phyloP scores from a whole-genome alignment of 2,329 filamentous ascomycete genomes.

The Fusarium guadeloupense region DNA sequence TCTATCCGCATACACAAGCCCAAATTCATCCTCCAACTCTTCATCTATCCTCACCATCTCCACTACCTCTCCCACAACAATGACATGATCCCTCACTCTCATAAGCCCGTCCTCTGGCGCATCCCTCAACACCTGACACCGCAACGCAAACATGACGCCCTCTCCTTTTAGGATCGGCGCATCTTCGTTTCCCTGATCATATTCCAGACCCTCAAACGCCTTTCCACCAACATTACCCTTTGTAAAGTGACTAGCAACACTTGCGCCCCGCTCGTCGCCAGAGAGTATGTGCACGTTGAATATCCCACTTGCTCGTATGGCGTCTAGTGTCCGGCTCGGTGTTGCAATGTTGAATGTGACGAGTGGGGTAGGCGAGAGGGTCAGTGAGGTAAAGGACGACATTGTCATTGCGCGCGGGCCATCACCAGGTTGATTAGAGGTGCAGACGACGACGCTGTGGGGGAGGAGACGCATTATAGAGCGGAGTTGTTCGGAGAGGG shows the following conservation, averaged over 20 bases:
- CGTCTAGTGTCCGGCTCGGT: constrained; percentile 65
- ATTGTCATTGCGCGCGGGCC: constrained; percentile 64
- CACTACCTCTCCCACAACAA: constrained; percentile 62
- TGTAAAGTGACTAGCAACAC: constrained; percentile 62
- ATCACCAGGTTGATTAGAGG: constrained; percentile 51
- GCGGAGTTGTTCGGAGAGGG: constrained; percentile 59
- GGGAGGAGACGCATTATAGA: constrained; percentile 63
- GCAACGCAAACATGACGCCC: constrained; percentile 62
- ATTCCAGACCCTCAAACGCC: constrained; percentile 47
- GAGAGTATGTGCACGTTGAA: constrained; percentile 67
- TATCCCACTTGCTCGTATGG: constrained; percentile 53
- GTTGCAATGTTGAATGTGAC: constrained; percentile 67
- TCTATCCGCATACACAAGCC: constrained; percentile 60
- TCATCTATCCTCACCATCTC: constrained; percentile 52
- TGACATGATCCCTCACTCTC: constrained; percentile 61
- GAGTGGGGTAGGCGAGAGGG: constrained; percentile 60
- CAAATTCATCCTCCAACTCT: constrained; percentile 51
- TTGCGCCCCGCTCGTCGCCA: constrained; percentile 57
- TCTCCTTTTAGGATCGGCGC: constrained; percentile 58
- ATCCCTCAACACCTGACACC: constrained; percentile 54
- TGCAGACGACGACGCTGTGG: constrained; percentile 66
- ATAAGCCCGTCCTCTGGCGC: constrained; percentile 53
- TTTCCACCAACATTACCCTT: constrained; percentile 55
- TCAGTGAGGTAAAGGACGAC: constrained; percentile 67
- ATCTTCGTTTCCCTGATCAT: constrained; percentile 20